Evolutionary conservation across 23 red algal species (phyloP).

Genomic region (Gracilariopsis chorda): DNA sequence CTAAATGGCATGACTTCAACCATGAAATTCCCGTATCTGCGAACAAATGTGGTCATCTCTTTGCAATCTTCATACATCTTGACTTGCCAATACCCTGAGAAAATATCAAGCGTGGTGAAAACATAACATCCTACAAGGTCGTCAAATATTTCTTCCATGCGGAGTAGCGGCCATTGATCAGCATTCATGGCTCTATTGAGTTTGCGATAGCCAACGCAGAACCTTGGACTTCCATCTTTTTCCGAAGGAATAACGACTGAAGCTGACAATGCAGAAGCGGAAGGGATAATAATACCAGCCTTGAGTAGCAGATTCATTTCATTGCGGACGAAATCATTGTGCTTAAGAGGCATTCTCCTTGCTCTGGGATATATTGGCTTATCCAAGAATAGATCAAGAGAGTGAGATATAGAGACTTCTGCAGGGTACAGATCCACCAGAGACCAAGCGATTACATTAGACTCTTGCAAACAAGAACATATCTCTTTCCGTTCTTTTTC

Average conservation of each 20-base stretch:
- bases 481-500: not conserved
- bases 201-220: not conserved
- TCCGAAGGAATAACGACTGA: not conserved
- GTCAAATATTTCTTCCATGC: not conserved
- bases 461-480: not conserved
- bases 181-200: not conserved
- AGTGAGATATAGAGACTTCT: not conserved
- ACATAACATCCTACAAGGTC: not conserved
- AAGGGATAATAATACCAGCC: not conserved
- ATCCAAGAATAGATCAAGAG: not conserved
- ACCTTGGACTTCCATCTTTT: not conserved
- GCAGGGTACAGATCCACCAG: not conserved
- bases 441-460: not conserved
- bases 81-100: not conserved
- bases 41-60: constrained; percentile 28
- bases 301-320: not conserved
- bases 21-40: not conserved
- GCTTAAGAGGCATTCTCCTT: not conserved
- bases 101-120: not conserved
- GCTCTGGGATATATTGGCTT: not conserved
- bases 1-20: constrained; percentile 9
- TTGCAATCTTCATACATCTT: not conserved
- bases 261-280: not conserved
- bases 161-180: not conserved
- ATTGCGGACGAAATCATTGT: not conserved